A percentile compares a stretch with the other conserved stretches of the same genome.
phyloP scores from a whole-genome alignment of 2,329 filamentous ascomycete genomes.

The Clonostachys sp. region DNA sequence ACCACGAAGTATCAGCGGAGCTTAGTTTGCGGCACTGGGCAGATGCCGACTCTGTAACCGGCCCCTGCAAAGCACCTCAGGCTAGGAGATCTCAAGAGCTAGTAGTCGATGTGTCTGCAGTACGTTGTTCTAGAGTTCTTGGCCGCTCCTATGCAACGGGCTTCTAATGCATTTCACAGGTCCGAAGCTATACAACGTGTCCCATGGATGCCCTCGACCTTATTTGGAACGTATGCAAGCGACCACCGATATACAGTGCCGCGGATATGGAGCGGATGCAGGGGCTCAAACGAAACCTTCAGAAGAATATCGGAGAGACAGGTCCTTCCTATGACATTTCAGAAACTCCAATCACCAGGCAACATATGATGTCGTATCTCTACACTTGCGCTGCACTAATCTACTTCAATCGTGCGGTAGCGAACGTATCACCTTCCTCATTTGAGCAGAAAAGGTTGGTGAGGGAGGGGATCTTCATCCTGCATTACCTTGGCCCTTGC shows the following conservation, averaged over 20 bases:
- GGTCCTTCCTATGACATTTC: slow-evolving; percentile 1
- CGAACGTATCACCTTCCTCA: slow-evolving; percentile 1
- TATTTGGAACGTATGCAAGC: slow-evolving; percentile 1
- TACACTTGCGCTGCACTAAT: slow-evolving; percentile 5
- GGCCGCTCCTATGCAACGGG: not conserved
- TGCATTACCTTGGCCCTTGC: slow-evolving; percentile 3
- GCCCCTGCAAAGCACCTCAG: slow-evolving; percentile 1
- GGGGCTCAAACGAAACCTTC: slow-evolving; percentile 1
- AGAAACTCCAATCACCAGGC: not conserved
- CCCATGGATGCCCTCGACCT: slow-evolving; percentile 4
- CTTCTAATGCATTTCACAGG: not conserved
- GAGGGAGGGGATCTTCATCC: slow-evolving; percentile 3
- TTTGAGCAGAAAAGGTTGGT: slow-evolving; percentile 3
- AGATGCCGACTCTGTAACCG: not conserved
- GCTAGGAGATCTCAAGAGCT: not conserved
- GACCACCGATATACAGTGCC: slow-evolving; percentile 1
- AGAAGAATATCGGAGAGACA: slow-evolving; percentile 2
- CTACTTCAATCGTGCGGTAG: slow-evolving; percentile 3
- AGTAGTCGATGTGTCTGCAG: not conserved
- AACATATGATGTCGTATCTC: slow-evolving; percentile 2
- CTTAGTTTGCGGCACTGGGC: slow-evolving; percentile 4
- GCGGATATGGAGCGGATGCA: slow-evolving; percentile 2
- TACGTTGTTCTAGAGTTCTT: not conserved
- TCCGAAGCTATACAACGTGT: not conserved
- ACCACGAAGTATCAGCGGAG: slow-evolving; percentile 4